Evolutionary conservation across 208 protist species (phyloP), one percentile per base, ranked within the genome.

Genomic region (Leishmania lainsoni): DNA sequence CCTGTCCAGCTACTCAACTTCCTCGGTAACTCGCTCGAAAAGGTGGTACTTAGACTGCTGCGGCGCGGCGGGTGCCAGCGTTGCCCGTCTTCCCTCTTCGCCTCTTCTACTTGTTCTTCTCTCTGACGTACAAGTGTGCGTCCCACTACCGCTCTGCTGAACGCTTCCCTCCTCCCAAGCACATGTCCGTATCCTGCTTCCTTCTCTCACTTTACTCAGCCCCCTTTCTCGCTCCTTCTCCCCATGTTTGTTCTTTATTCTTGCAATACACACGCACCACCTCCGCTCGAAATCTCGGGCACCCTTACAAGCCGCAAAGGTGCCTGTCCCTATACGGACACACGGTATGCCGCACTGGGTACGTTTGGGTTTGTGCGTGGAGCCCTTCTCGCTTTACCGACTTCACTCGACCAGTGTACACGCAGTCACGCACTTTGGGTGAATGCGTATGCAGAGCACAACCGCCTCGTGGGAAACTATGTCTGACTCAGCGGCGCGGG

Each of bases 391-490:
- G 49, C 17, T 49, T 51, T 14, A 51, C 42, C 22, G 22, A 51
- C 68, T 48, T 5, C 39, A 49, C 6, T 72, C 22, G 16, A 16
- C 35, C 42, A n/a, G 42, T 20, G 68, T 49, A 49, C 68, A 42
- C 14, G 16, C 42, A 5, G 68, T 48, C 68, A 72, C 20, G 68
- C 26, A 9, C 17, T 72, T 51, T 14, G 45, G 26, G 22, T n/a
- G 39, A 17, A 9, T 51, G 26, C 16, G 20, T 5, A 80, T 80
- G 76, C 56, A 69, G 66, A 84, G 78, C 9, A 56, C 42, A 39
- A 58, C 52, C 16, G 12, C 35, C n/a, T 17, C 42, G 51, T 85
- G 80, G 73, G 76, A 78, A 56, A 22, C 71, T 2, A 72, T 81
- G 81, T 10, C 22, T 0, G 54, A 74, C 26, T 51, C 22, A 6